Evolutionary conservation across 768 basidiomycete species (phyloP).

Genomic region (Cantharellus cinnabarinus): DNA sequence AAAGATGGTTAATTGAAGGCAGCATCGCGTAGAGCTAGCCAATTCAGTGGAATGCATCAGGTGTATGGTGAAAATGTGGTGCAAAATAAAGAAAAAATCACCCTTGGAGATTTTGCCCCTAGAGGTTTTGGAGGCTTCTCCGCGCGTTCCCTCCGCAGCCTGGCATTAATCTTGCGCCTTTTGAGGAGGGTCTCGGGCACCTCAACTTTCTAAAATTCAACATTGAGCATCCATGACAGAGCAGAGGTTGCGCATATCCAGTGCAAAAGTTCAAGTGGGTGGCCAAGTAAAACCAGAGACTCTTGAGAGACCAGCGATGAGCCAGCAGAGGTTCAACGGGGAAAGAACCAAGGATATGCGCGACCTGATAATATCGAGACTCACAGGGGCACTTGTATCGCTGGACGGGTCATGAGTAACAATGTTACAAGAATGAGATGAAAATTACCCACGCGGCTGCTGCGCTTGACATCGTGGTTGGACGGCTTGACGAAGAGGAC

Average conservation of each 20-base stretch:
- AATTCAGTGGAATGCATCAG: slow-evolving; percentile 41
- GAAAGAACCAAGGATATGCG: neutral
- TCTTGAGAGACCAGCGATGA: neutral
- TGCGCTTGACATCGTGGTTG: neutral
- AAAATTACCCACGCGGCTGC: neutral
- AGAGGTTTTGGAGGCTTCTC: slow-evolving; percentile 64
- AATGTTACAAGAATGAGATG: neutral
- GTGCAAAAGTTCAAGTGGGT: neutral
- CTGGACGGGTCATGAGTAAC: neutral
- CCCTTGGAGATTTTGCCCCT: slow-evolving; percentile 28
- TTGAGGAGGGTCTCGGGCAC: slow-evolving; percentile 99
- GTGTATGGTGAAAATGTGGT: slow-evolving; percentile 49
- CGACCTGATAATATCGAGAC: neutral
- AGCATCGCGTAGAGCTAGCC: slow-evolving; percentile 65
- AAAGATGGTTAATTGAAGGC: slow-evolving; percentile 90
- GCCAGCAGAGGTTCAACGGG: neutral
- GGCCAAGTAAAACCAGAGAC: neutral
- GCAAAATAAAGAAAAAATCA: neutral
- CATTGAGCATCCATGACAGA: neutral
- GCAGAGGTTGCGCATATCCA: too few relatives aligned
- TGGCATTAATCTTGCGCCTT: slow-evolving; percentile 96
- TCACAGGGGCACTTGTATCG: neutral
- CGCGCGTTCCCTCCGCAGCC: slow-evolving; percentile 84
- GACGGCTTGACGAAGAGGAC: neutral
- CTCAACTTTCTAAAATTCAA: slow-evolving; percentile 49